Evolutionary conservation across 257 asterid genomes (phyloP).

Genomic region (Solanum chilense): DNA sequence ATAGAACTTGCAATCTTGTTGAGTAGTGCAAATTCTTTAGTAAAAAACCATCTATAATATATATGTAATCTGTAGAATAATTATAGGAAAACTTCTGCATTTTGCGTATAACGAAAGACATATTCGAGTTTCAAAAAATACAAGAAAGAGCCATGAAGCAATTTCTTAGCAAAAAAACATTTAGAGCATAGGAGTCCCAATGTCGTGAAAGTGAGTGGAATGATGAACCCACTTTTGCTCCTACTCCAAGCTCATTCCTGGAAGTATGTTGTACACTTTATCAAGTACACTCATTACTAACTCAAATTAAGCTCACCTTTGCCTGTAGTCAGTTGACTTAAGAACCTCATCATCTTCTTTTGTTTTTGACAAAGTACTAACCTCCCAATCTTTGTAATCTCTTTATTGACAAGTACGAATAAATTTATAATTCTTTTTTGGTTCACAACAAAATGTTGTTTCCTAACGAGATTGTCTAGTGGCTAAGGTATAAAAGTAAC

Average conservation of each 20-base stretch:
- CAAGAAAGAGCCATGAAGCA: background rate
- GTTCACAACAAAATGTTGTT: background rate
- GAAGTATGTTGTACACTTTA: conserved; percentile 28
- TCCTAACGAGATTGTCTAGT: background rate
- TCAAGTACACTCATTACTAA: background rate
- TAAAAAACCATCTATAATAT: too few relatives aligned
- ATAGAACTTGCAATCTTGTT: too few relatives aligned
- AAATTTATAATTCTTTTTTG: background rate
- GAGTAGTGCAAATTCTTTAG: too few relatives aligned
- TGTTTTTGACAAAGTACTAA: background rate
- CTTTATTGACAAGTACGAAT: background rate
- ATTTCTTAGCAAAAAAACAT: too few relatives aligned
- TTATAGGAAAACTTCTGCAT: background rate
- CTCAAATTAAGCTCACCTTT: background rate
- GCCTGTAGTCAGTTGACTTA: background rate
- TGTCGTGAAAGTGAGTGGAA: too few relatives aligned
- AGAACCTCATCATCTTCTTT: background rate
- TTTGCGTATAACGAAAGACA: background rate
- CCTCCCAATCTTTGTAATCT: background rate
- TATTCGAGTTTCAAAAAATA: background rate
- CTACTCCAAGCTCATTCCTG: conserved; percentile 1
- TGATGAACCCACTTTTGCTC: too few relatives aligned
- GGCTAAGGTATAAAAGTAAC: background rate
- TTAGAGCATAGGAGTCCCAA: too few relatives aligned
- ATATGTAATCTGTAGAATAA: background rate